These are phyloP conservation scores for Lepidium sativum DNA, from an alignment of 345 rosid genomes.

Conservation along the genomic window DNA sequence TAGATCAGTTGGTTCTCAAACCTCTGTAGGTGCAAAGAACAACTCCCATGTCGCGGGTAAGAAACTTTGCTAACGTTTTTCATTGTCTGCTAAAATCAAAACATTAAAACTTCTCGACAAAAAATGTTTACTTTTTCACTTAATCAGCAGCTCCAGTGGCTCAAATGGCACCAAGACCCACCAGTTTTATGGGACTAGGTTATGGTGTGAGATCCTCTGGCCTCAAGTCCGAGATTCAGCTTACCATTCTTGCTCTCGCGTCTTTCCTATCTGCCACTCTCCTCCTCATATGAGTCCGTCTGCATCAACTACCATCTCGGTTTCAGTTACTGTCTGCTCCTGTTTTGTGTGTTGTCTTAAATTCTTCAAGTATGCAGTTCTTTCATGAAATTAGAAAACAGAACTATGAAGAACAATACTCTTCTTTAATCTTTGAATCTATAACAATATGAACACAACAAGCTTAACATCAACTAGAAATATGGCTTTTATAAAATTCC, in stretches of 20 bases:
- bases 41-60: constrained; percentile 43
- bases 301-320: neutral
- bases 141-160: constrained; percentile 41
- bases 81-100: neutral
- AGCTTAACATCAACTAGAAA: neutral
- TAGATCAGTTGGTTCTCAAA: constrained; percentile 34
- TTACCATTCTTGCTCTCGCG: constrained; percentile 21
- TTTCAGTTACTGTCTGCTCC: neutral
- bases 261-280: constrained; percentile 18
- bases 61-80: neutral
- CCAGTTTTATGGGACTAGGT: constrained; percentile 37
- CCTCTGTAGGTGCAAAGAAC: constrained; percentile 31
- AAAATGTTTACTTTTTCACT: neutral
- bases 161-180: constrained; percentile 38
- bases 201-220: constrained; percentile 25
- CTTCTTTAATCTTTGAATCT: constrained; percentile 4
- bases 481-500: neutral
- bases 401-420: neutral
- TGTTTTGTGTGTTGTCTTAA: neutral
- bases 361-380: neutral
- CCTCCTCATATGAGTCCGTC: constrained; percentile 8
- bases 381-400: neutral
- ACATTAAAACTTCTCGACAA: neutral
- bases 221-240: constrained; percentile 22
- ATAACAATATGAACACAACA: constrained; percentile 22